Base-by-base conservation (phyloP, 805 yeast species). In the Nakazawaea holstii region DNA sequence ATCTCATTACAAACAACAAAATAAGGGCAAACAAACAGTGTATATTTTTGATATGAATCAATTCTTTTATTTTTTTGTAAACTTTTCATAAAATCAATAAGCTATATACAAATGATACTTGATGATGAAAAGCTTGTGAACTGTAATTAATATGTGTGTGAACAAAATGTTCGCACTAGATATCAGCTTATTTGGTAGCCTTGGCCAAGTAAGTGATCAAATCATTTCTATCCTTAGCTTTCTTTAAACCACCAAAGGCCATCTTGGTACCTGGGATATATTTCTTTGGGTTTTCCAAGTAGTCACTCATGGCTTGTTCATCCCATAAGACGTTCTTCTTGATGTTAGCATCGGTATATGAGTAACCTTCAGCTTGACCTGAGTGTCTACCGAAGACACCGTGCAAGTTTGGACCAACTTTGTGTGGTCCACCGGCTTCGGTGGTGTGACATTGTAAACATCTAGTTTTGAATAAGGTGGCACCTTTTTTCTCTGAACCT, bases 191-290 rank as follows among this genome's bases (percentile, higher is more conserved):
- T 70, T 77, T 76, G 55, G 72, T 56, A 50, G 83, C 82, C 50
- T 63, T 60, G 37, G 62, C 65, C 68, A 92, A 79, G 86, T 89
- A 92, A 62, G 98, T 81, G 65, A 92, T 74, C 71, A 94, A 77
- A 72, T 94, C 98, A 77, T 88, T 87, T 84, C 98, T 89, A 80
- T 94, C 99, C 85, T 90, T 92, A 57, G 90, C 84, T 82, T 94
- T 94, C 91, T 94, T 94, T 74, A 94, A 82, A 78, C 99, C 99
- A 77, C 97, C 99, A 65, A 92, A 94, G 57, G 99, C 98, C 99
- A 94, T 94, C 87, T 94, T 94, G 79, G 98, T 94, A 73, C 99
- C 99, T 69, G 99, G 99, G 61, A 94, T 90, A 80, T 90, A 94
- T 79, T 94, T 94, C 95, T 94, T 94, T 77, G 99, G 99, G 87